phyloP scores from a whole-genome alignment of 345 rosid genomes.

The Geranium brycei region DNA sequence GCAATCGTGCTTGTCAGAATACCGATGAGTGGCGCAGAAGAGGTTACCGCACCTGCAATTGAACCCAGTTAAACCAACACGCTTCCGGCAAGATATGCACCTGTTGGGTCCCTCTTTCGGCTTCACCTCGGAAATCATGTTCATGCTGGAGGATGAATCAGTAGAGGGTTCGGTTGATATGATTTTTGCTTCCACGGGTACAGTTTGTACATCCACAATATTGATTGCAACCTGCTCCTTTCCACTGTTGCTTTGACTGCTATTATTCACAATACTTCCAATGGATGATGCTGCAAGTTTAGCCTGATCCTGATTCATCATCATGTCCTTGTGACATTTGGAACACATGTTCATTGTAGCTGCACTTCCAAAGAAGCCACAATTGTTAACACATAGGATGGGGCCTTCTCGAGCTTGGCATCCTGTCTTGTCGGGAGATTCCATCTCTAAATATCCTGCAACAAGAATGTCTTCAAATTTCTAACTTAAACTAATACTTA shows the following conservation, averaged over 20 bases:
- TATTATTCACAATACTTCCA: constrained; percentile 17
- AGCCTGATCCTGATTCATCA: constrained; percentile 35
- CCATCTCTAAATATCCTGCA: constrained; percentile 3
- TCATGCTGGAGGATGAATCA: constrained; percentile 7
- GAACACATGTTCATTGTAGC: constrained; percentile 52
- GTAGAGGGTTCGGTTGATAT: constrained; percentile 12
- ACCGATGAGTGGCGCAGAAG: constrained; percentile 57
- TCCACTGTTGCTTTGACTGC: constrained; percentile 16
- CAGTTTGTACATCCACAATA: constrained; percentile 10
- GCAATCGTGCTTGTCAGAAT: constrained; percentile 61
- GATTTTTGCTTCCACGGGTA: constrained; percentile 12
- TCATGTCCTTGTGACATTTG: constrained; percentile 42
- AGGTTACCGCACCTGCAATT: constrained; percentile 49
- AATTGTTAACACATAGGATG: constrained; percentile 35
- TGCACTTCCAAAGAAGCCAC: constrained; percentile 52
- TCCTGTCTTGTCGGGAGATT: constrained; percentile 41
- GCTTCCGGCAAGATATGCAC: constrained; percentile 40
- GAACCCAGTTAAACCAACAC: constrained; percentile 57
- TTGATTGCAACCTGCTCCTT: constrained; percentile 15
- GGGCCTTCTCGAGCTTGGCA: constrained; percentile 42
- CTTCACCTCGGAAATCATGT: constrained; percentile 8
- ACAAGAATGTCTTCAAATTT: no score
- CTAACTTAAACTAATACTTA: no score
- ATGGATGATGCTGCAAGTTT: constrained; percentile 20
- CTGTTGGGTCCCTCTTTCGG: constrained; percentile 35